A percentile compares a stretch with the other conserved stretches of the same genome.
Evolutionary conservation across 1,139 yeast genomes (phyloP).

Genomic region (Geotrichum fermentans): DNA sequence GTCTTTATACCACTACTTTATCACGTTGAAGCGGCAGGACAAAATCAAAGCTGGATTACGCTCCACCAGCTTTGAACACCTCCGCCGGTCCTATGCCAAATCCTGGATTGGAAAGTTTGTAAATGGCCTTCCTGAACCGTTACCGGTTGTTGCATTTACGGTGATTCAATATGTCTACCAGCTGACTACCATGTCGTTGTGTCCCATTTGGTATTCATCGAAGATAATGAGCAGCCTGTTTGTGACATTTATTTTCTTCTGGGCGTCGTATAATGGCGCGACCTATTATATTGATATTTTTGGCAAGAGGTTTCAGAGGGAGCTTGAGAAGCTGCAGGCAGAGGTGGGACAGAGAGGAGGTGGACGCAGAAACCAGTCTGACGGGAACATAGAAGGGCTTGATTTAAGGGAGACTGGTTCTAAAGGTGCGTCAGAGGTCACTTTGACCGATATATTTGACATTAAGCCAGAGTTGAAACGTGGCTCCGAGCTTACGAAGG

Average conservation of each 20-base stretch:
- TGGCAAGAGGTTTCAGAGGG: conserved; percentile 75
- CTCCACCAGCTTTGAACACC: conserved; percentile 81
- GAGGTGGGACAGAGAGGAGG: conserved; percentile 47
- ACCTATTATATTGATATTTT: conserved; percentile 88
- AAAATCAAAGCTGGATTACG: conserved; percentile 73
- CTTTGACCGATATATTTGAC: not conserved
- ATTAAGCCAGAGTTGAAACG: too few relatives aligned
- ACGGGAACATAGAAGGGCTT: not conserved
- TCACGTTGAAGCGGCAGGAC: conserved; percentile 71
- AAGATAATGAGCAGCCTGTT: conserved; percentile 65
- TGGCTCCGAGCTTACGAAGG: too few relatives aligned
- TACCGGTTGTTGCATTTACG: conserved; percentile 82
- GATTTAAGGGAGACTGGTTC: too few relatives aligned
- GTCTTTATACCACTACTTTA: conserved; percentile 80
- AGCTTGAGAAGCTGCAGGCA: conserved; percentile 61
- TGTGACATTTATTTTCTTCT: conserved; percentile 62
- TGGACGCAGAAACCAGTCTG: not conserved
- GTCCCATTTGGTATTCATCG: conserved; percentile 79
- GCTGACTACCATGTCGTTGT: conserved; percentile 77
- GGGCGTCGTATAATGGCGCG: conserved; percentile 90
- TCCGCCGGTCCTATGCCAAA: conserved; percentile 65
- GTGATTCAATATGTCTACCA: conserved; percentile 84
- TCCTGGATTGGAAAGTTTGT: conserved; percentile 71
- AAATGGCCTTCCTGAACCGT: conserved; percentile 73
- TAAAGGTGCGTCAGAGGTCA: not conserved